Conservation (phyloP, 208 protist species). For the Crithidia thermophila region DNA sequence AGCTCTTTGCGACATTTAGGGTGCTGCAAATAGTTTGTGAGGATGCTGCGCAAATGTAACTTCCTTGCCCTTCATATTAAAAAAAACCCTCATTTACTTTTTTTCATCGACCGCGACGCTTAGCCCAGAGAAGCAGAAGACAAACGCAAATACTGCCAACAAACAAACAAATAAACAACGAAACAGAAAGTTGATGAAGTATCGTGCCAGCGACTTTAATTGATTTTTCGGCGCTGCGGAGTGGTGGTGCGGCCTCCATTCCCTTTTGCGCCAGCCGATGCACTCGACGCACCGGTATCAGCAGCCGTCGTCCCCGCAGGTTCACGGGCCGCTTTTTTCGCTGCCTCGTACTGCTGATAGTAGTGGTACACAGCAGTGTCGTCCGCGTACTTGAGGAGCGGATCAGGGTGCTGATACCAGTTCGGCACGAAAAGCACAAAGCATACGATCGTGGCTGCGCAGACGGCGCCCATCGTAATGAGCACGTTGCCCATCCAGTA, state of each 20-base stretch:
- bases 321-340: conserved; percentile 23
- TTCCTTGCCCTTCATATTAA: too few species aligned
- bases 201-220: too few species aligned
- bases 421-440: conserved; percentile 72
- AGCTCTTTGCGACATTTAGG: too few species aligned
- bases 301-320: neutral
- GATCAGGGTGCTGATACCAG: conserved; percentile 72
- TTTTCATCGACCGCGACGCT: too few species aligned
- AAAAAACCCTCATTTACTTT: too few species aligned
- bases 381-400: conserved; percentile 55
- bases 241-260: neutral
- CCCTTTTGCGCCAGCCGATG: neutral
- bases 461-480: conserved; percentile 44
- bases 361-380: conserved; percentile 61
- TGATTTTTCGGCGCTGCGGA: too few species aligned
- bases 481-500: conserved; percentile 62
- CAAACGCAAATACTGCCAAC: neutral
- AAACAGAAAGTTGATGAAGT: neutral
- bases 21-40: too few species aligned
- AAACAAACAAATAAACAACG: neutral
- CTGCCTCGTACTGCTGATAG: conserved; percentile 51
- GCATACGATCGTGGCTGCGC: conserved; percentile 36
- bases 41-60: too few species aligned
- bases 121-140: too few species aligned
- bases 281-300: neutral